Percentiles rank a stretch among this genome's conserved stretches.
Evolutionary conservation across 176 grass and related monocot species (phyloP).

Genomic region (Cenchrus fungigraminus): DNA sequence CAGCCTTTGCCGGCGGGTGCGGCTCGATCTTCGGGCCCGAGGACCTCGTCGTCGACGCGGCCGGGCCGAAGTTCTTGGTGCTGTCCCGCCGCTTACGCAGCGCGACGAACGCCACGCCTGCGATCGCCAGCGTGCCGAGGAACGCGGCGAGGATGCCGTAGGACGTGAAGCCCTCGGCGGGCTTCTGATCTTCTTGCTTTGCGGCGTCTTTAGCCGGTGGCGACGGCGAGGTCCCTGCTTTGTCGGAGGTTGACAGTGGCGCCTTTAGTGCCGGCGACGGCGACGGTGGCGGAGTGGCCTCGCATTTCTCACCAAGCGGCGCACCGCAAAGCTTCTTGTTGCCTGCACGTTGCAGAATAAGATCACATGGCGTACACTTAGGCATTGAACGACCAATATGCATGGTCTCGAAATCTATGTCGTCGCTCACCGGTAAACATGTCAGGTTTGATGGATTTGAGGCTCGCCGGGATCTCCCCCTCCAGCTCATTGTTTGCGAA

Average conservation of each 20-base stretch:
- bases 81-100: slow-evolving; percentile 30
- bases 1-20: not conserved
- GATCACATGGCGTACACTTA: not conserved
- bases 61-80: slow-evolving; percentile 34
- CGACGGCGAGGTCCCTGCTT: slow-evolving; percentile 8
- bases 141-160: slow-evolving; percentile 36
- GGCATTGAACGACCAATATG: not conserved
- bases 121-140: slow-evolving; percentile 46
- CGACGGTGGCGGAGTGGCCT: not conserved
- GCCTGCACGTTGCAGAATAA: slow-evolving; percentile 29
- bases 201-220: not conserved
- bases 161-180: not conserved
- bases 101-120: slow-evolving; percentile 36
- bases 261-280: not conserved
- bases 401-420: not conserved
- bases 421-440: slow-evolving; percentile 62
- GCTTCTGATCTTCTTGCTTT: not conserved
- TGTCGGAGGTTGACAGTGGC: slow-evolving; percentile 4
- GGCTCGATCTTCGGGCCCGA: slow-evolving; percentile 10
- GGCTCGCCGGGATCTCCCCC: slow-evolving; percentile 61
- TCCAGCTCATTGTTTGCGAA: slow-evolving; percentile 67
- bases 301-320: slow-evolving; percentile 54
- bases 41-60: not conserved
- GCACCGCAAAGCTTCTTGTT: slow-evolving; percentile 80
- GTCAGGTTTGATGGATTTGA: slow-evolving; percentile 43